Evolutionary conservation across 1,139 yeast species (phyloP).

Genomic region (Saccharomyces hybrid): DNA sequence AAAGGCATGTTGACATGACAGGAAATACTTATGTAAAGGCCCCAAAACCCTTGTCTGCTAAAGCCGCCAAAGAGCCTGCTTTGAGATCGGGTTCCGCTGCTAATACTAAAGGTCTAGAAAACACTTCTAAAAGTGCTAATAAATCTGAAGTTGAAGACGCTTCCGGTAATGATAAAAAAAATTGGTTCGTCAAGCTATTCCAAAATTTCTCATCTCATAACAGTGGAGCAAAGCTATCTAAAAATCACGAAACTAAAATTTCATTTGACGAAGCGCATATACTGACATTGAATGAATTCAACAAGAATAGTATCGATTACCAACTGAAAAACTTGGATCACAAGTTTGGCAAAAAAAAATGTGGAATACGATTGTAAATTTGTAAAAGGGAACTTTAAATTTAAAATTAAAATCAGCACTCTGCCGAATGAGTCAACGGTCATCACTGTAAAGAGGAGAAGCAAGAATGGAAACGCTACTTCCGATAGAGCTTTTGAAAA

Average conservation of each 20-base stretch:
- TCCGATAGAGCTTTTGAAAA: slow-evolving; percentile 15
- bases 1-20: background rate
- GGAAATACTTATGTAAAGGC: background rate
- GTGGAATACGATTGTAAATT: slow-evolving; percentile 28
- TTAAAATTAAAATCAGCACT: slow-evolving; percentile 20
- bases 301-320: slow-evolving; percentile 24
- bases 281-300: slow-evolving; percentile 23
- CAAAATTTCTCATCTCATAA: slow-evolving; percentile 1
- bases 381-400: slow-evolving; percentile 21
- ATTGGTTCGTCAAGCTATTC: background rate
- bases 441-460: slow-evolving; percentile 18
- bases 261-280: slow-evolving; percentile 28
- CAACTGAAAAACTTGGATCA: slow-evolving; percentile 20
- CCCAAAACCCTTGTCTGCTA: background rate
- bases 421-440: slow-evolving; percentile 9
- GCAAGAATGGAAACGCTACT: slow-evolving; percentile 6
- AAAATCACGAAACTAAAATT: slow-evolving; percentile 18
- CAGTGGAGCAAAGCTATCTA: slow-evolving; percentile 6
- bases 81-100: background rate
- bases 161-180: background rate
- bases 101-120: background rate
- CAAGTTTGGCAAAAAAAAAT: slow-evolving; percentile 16
- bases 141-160: background rate
- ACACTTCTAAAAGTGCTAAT: background rate
- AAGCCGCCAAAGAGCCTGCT: background rate